Evolutionary conservation across 2,329 filamentous ascomycete species (phyloP).

Genomic region (Aspergillus quadrilineatus): DNA sequence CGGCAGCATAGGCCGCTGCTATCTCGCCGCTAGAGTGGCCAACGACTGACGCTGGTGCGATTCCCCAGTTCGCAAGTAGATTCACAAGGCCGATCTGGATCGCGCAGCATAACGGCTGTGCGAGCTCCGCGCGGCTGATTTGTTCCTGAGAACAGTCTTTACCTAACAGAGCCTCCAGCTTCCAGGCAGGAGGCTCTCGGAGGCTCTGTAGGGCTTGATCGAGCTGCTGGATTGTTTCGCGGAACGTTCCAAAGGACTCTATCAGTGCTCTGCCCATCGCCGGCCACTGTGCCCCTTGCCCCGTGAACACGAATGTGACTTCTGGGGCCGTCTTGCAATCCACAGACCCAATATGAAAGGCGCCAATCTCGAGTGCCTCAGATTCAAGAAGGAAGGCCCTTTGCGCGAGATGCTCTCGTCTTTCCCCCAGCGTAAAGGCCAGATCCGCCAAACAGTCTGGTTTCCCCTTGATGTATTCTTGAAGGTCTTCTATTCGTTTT

Average conservation of each 20-base stretch:
- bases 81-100: background rate
- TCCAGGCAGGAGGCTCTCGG: background rate
- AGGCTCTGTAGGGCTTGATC: background rate
- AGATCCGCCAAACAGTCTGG: constrained; percentile 4
- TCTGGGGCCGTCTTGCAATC: background rate
- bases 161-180: background rate
- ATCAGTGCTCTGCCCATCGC: constrained; percentile 20
- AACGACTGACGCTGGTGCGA: background rate
- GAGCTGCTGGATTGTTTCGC: constrained; percentile 1
- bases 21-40: background rate
- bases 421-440: constrained; percentile 11
- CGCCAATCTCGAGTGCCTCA: background rate
- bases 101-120: background rate
- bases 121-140: constrained; percentile 8
- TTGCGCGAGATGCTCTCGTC: constrained; percentile 11
- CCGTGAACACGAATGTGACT: constrained; percentile 20
- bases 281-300: constrained; percentile 25
- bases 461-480: constrained; percentile 1
- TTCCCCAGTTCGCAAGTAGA: background rate
- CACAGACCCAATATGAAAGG: background rate
- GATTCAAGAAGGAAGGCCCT: constrained; percentile 3
- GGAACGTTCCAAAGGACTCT: background rate
- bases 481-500: background rate
- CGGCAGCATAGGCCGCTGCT: background rate
- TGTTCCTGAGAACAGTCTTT: background rate